phyloP scores from a whole-genome alignment of 805 yeast genomes.

The Saccharomycopsis schoenii region DNA sequence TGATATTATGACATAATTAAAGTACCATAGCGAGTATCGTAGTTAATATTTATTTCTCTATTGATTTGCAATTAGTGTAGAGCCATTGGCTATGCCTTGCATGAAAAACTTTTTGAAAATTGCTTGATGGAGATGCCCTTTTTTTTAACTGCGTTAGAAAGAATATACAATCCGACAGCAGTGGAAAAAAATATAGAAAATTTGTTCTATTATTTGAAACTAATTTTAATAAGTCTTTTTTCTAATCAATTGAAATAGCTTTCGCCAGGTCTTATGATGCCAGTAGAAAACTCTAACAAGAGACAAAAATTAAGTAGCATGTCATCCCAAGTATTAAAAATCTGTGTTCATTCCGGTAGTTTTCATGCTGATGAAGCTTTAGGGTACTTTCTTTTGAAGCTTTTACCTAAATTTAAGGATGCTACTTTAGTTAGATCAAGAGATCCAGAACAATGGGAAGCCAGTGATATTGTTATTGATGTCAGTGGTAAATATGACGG shows the following conservation, averaged over 20 bases:
- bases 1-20: no score
- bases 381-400: slow-evolving; percentile 77
- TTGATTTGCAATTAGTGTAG: background rate
- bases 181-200: no score
- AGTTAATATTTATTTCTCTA: no score
- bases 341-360: slow-evolving; percentile 83
- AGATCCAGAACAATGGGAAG: slow-evolving; percentile 72
- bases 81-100: background rate
- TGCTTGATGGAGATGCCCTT: background rate
- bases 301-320: slow-evolving; percentile 23
- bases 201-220: background rate
- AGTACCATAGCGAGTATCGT: no score
- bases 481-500: slow-evolving; percentile 90
- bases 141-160: no score
- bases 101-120: background rate
- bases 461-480: slow-evolving; percentile 87
- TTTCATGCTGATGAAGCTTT: slow-evolving; percentile 97
- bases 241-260: background rate
- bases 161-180: no score
- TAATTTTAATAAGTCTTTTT: background rate
- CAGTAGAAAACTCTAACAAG: slow-evolving; percentile 16
- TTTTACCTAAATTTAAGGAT: slow-evolving; percentile 56
- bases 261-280: background rate
- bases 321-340: slow-evolving; percentile 30
- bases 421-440: slow-evolving; percentile 76